These are phyloP conservation scores for Amaranthus tricolor DNA, from an alignment of 179 eudicot species.

Conservation along the genomic window DNA sequence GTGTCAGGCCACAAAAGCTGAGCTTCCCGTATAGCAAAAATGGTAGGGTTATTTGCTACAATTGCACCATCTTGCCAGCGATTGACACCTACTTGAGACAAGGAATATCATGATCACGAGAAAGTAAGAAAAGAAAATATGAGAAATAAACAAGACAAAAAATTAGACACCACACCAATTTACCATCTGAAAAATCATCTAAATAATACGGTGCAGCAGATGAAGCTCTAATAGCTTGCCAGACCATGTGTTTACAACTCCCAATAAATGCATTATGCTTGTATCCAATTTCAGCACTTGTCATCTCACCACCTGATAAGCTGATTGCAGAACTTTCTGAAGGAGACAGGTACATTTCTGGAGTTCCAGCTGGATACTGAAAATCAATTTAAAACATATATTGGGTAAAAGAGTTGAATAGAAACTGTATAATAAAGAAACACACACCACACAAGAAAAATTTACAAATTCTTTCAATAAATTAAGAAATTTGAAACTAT, in stretches of 20 bases:
- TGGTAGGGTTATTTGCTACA: constrained; percentile 97
- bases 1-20: constrained; percentile 98
- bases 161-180: constrained; percentile 16
- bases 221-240: constrained; percentile 99
- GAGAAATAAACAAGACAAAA: not conserved
- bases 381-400: constrained; percentile 14
- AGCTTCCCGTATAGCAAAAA: constrained; percentile 95
- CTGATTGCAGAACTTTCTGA: constrained; percentile 69
- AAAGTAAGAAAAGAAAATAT: constrained; percentile 6
- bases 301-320: constrained; percentile 55
- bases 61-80: constrained; percentile 99
- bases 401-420: constrained; percentile 1
- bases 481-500: too few relatives aligned
- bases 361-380: constrained; percentile 97
- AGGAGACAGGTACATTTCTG: constrained; percentile 69
- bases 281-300: constrained; percentile 67
- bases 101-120: constrained; percentile 9
- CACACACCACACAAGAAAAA: constrained; percentile 1
- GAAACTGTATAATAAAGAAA: not conserved
- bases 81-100: constrained; percentile 49
- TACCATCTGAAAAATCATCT: constrained; percentile 97
- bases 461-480: not conserved
- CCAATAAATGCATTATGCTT: constrained; percentile 84
- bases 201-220: constrained; percentile 99
- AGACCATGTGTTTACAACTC: constrained; percentile 90